Base-by-base conservation (phyloP, 495 filamentous ascomycete species). In the Penicillium odoratum region DNA sequence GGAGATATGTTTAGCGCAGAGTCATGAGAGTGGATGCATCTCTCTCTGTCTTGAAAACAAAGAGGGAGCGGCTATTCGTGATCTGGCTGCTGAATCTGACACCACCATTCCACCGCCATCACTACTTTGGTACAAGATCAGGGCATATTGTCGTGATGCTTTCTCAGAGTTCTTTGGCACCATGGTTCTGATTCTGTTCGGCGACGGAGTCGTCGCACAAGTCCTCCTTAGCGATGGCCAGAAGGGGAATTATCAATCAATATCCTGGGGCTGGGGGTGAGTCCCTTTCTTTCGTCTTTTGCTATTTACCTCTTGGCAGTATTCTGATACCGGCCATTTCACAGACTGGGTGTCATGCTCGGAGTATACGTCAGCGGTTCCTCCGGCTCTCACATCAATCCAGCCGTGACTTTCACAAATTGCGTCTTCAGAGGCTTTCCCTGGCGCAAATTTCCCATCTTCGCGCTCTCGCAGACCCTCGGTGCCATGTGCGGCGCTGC, bases 101-200 rank as follows among this genome's bases (percentile, higher is more conserved):
- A 52, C 9, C 5, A 10, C 43, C 30, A 21, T 43, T 46, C 16
- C 44, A 26, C 18, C 26, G 25, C 48, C 73, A 36, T 65, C 69
- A 5, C 64, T 80, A 2, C 61, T 72, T 15, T 84, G 82, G 83
- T 78, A 70, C 56, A 69, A 68, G 28, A 69, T 83, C 18, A 69
- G 82, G 16, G 69, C 69, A 3, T 57, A 67, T 9, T 59, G 80
- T n/a, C 72, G 77, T 48, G 83, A 86, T 48, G 83, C 82, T 0
- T 78, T 86, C 48, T 79, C 84, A 0, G 86, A 89, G 51, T 87
- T 88, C 71, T 81, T 84, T 49, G 86, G 86, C 2, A 83, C 79
- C 0, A 80, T 87, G 76, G 83, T 86, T 18, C 49, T 87, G 56
- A 73, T 88, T 51, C 68, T 88, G 25, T 88, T 88, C 66, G 86